Evolutionary conservation across 495 filamentous ascomycete genomes (phyloP).

Genomic region (Aspergillus haitiensis): DNA sequence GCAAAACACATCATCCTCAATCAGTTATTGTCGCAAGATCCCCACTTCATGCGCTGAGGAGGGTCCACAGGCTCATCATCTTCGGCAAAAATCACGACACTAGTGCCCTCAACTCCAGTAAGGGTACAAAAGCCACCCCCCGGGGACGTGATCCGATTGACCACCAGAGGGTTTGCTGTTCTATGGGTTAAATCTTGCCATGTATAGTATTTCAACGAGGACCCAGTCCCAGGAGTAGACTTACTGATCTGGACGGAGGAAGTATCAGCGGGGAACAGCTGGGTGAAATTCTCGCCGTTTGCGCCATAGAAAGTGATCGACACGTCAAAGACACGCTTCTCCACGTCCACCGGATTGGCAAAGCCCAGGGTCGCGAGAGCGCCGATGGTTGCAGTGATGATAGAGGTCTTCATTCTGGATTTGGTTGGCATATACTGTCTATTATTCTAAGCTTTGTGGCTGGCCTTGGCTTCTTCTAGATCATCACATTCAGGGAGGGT

Average conservation of each 20-base stretch:
- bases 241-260: conserved; percentile 8
- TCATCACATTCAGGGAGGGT: too few relatives aligned
- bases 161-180: conserved; percentile 14
- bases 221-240: background rate
- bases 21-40: background rate
- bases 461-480: too few relatives aligned
- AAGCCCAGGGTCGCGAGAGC: background rate
- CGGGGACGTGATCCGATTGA: conserved; percentile 3
- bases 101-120: conserved; percentile 7
- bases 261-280: conserved; percentile 5
- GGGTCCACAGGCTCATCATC: background rate
- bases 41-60: background rate
- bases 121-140: conserved; percentile 17
- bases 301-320: conserved; percentile 17
- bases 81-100: conserved; percentile 7
- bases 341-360: background rate
- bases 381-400: background rate
- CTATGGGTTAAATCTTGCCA: background rate
- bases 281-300: conserved; percentile 2
- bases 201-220: background rate
- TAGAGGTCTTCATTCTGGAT: background rate
- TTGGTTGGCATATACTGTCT: too few relatives aligned
- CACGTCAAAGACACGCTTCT: conserved; percentile 10
- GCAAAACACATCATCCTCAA: background rate
- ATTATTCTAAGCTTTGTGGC: too few relatives aligned